A percentile compares a stretch with the other conserved stretches of the same genome.
Evolutionary conservation across 306 rosid genomes (phyloP).

Genomic region (Corylus heterophylla): DNA sequence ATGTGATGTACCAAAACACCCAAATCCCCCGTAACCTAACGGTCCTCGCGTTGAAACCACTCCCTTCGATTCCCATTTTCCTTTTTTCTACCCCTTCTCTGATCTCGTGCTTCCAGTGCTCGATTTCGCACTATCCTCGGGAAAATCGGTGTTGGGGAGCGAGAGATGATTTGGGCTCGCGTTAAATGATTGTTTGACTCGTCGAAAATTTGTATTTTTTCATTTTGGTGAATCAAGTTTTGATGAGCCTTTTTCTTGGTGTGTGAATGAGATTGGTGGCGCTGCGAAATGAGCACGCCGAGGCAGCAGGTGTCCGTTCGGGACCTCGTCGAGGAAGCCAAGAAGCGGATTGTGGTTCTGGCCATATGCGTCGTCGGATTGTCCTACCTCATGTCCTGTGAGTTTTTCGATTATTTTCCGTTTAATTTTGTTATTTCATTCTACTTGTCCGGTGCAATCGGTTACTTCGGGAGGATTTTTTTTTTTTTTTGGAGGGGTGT

Average conservation of each 20-base stretch:
- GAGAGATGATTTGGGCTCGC: neutral
- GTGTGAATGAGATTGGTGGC: constrained; percentile 13
- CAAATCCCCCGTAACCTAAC: constrained; percentile 36
- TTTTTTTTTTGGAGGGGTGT: no score
- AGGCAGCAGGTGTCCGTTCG: constrained; percentile 64
- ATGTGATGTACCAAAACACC: neutral
- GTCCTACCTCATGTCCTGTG: constrained; percentile 94
- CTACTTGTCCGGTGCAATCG: neutral
- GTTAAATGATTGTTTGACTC: neutral
- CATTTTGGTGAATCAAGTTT: neutral
- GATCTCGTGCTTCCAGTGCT: neutral
- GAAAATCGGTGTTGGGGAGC: neutral
- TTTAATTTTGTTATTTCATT: neutral
- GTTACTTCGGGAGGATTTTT: neutral
- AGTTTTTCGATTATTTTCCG: constrained; percentile 24
- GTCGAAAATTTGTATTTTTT: neutral
- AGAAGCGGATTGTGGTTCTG: constrained; percentile 83
- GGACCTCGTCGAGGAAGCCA: constrained; percentile 95
- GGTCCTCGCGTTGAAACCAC: constrained; percentile 41
- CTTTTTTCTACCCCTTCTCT: constrained; percentile 5
- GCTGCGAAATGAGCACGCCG: constrained; percentile 48
- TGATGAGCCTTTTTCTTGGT: neutral
- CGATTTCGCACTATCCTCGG: neutral
- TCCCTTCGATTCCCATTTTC: constrained; percentile 11
- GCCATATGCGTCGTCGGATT: constrained; percentile 80